Base-by-base conservation (phyloP, 2,329 filamentous ascomycete species). In the Balansia obtecta region DNA sequence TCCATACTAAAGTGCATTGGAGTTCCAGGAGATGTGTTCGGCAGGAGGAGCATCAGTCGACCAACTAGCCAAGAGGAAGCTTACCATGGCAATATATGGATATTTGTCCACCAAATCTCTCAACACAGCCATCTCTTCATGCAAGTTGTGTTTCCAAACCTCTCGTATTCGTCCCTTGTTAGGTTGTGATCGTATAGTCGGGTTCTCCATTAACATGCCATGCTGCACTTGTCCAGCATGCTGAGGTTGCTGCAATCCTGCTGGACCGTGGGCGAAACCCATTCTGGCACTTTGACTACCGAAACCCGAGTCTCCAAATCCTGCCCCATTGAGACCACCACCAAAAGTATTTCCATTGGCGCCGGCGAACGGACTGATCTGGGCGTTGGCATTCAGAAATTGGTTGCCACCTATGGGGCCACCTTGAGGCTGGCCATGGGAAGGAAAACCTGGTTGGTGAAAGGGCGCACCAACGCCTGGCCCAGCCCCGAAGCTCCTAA, bases 71-170 rank as follows among this genome's bases (percentile, higher is more conserved):
- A 38, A 10, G 10, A 11, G 46, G 42, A 41, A 10, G 54, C 85
- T 73, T 73, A 95, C 90, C 93, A 98, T 97, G 60, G 90, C 91
- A 68, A 98, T 91, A 65, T 94, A 97, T 41, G 89, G 88, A 66
- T 94, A 97, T 61, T 86, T 87, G 54, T 95, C 86, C 56, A 97
- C 82, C 60, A 97, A 71, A 52, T 86, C 81, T 65, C 91, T 79
- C 58, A 98, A 69, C 46, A 86, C 73, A 9, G 81, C 84, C 85
- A 98, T 93, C 71, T 98, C 93, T 63, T 94, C 86, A 27, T 87
- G 80, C 55, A 97, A 70, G 61, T 97, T 97, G 59, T 88, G 81
- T 65, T 85, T 86, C 93, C 93, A 98, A 39, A 98, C 93, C 61
- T 98, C 91, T 56, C 90, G 80, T 83, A 97, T 97, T 65, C 89